Evolutionary conservation across 805 yeast species (phyloP).

Genomic region (Ogataea neopini): DNA sequence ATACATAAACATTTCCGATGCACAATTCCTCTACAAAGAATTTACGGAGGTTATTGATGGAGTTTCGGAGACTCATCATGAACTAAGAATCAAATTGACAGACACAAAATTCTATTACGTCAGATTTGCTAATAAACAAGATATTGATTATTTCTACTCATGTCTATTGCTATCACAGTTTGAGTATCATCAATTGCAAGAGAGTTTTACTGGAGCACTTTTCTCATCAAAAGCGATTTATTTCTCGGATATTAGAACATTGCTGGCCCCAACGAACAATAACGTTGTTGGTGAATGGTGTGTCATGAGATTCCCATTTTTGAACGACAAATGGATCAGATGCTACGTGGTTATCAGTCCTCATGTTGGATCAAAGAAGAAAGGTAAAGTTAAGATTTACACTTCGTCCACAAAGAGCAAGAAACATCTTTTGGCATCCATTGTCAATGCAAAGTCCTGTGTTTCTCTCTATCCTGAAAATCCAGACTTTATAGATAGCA

Average conservation of each 20-base stretch:
- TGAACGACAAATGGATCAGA: constrained; percentile 59
- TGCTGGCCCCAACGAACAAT: constrained; percentile 51
- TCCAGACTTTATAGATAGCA: constrained; percentile 55
- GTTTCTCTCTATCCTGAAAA: constrained; percentile 62
- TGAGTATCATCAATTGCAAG: constrained; percentile 58
- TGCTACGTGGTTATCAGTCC: constrained; percentile 54
- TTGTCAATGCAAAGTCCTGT: constrained; percentile 45
- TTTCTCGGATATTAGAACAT: constrained; percentile 58
- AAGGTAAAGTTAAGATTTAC: constrained; percentile 58
- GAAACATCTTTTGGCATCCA: constrained; percentile 52
- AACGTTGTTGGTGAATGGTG: constrained; percentile 60
- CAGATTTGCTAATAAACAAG: constrained; percentile 28
- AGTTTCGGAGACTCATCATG: constrained; percentile 10
- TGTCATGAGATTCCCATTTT: constrained; percentile 57
- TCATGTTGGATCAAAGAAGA: constrained; percentile 39
- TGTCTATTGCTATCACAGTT: constrained; percentile 55
- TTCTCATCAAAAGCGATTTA: constrained; percentile 57
- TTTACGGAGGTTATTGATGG: constrained; percentile 3
- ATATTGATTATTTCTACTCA: constrained; percentile 38
- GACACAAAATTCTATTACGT: constrained; percentile 26
- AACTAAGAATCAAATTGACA: constrained; percentile 29
- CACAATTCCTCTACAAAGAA: constrained; percentile 27
- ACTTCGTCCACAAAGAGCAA: constrained; percentile 48
- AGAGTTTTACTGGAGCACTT: constrained; percentile 65
- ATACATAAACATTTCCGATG: constrained; percentile 55